phyloP scores from a whole-genome alignment of 2,329 filamentous ascomycete species.

The Microthyrium microscopicum region DNA sequence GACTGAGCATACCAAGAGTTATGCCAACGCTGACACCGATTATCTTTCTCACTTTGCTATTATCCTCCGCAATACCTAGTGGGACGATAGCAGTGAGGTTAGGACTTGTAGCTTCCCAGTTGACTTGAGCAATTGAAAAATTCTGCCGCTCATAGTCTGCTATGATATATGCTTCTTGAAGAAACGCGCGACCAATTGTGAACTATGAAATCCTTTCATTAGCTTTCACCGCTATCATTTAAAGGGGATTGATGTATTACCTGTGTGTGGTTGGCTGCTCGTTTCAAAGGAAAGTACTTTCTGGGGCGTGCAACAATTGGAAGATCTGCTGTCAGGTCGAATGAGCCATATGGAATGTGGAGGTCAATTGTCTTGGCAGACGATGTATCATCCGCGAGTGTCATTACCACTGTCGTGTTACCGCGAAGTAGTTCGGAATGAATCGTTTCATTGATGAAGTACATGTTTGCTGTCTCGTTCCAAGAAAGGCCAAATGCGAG shows the following conservation, averaged over 20 bases:
- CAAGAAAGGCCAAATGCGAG: not conserved
- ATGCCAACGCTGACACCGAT: too few species aligned
- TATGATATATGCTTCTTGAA: conserved; percentile 46
- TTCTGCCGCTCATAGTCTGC: conserved; percentile 31
- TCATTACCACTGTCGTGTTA: conserved; percentile 21
- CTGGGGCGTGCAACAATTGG: conserved; percentile 24
- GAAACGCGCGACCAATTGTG: conserved; percentile 49
- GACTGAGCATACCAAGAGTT: too few species aligned
- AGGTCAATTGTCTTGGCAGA: conserved; percentile 21
- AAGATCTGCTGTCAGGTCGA: conserved; percentile 20
- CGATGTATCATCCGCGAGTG: conserved; percentile 15
- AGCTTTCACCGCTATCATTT: too few species aligned
- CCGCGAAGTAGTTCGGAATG: conserved; percentile 13
- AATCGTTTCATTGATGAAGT: conserved; percentile 13
- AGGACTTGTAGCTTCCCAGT: too few species aligned
- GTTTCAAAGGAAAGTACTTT: conserved; percentile 49
- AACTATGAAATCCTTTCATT: too few species aligned
- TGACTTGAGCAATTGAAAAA: conserved; percentile 29
- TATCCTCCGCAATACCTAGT: too few species aligned
- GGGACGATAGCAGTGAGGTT: too few species aligned
- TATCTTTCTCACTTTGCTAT: too few species aligned
- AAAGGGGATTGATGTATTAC: too few species aligned
- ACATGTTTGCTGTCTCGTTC: not conserved
- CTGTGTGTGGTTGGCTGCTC: conserved; percentile 33
- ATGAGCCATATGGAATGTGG: conserved; percentile 29